Evolutionary conservation across 371 early-diverging fungal species (phyloP).

Genomic region (Batkoa obscura): DNA sequence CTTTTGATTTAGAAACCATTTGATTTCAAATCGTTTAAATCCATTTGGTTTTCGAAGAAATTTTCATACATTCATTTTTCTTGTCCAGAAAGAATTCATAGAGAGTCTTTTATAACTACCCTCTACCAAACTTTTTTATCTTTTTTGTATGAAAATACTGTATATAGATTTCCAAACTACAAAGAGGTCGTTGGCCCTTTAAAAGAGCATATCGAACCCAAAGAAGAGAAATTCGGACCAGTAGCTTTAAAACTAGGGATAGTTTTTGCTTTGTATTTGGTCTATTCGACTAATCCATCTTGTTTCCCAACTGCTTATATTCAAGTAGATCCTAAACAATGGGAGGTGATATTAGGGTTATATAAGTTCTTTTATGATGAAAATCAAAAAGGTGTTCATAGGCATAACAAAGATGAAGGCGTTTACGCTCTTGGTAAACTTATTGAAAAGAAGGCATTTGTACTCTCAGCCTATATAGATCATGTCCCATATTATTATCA

Average conservation of each 20-base stretch:
- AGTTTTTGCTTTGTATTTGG: not conserved
- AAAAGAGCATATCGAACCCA: too few species aligned
- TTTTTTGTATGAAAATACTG: not conserved
- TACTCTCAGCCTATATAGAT: not conserved
- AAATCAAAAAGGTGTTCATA: too few species aligned
- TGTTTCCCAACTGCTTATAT: not conserved
- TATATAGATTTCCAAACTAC: not conserved
- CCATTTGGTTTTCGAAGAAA: not conserved
- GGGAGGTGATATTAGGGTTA: not conserved
- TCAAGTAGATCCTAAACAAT: not conserved
- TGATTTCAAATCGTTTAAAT: not conserved
- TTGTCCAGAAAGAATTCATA: not conserved
- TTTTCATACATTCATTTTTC: not conserved
- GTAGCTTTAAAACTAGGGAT: not conserved
- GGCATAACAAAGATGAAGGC: not conserved
- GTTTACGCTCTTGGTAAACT: conserved; percentile 2
- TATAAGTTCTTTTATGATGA: not conserved
- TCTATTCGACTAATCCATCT: not conserved
- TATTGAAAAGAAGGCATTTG: not conserved
- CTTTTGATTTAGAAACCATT: too few species aligned
- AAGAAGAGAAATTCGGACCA: not conserved
- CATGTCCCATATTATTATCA: not conserved
- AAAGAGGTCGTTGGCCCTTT: too few species aligned
- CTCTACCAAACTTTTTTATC: conserved; percentile 1
- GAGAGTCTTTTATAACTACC: not conserved